Base-by-base conservation (phyloP, 2,329 filamentous ascomycete species). In the Sarocladiaceae sp. region DNA sequence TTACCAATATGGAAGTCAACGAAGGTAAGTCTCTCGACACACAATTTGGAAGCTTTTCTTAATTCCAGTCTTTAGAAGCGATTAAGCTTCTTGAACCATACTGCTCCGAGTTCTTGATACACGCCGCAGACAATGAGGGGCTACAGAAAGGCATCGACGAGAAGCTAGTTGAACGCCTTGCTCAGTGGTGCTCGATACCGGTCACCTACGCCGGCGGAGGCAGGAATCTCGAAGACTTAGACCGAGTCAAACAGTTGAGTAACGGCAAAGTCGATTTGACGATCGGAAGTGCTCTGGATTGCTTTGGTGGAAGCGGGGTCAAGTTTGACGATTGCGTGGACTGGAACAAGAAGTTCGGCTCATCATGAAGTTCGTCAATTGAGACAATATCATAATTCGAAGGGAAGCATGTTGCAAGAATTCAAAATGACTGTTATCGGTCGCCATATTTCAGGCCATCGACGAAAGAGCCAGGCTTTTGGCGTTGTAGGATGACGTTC, bases 171-270 rank as follows among this genome's bases (percentile, higher is more conserved):
- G 70, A 77, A 59, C 82, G 78, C 58, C 74, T 99, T 50, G 84
- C 90, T 2, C 73, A 86, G 58, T 97, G 94, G 91, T 96, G 90
- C 66, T 84, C 76, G 35, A 93, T 96, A 59, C 94, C 94, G 2
- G 88, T 97, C 15, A 99, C 94, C 1, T 99, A 99, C 72, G 94
- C 94, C 5, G 94, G 94, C 22, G 94, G 94, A n/a, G 94, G 90
- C 36, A 82, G 90, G 52, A 85, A 83, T 61, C 72, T 97, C 33
- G 79, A 85, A 44, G 94, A 99, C 64, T 72, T 99, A 25, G 88
- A 94, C 54, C 77, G 83, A 31, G 94, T 99, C 10, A 87, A 90
- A 71, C 70, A 71, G 37, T 74, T 96, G 57, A 97, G 93, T 67
- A 68, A 71, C 31, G 91, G 90, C 25, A 90, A 84, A 65, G 86